Percentiles rank a stretch among this genome's conserved stretches.
phyloP scores from a whole-genome alignment of 768 basidiomycete species.

The Xerocomus spinulosus region DNA sequence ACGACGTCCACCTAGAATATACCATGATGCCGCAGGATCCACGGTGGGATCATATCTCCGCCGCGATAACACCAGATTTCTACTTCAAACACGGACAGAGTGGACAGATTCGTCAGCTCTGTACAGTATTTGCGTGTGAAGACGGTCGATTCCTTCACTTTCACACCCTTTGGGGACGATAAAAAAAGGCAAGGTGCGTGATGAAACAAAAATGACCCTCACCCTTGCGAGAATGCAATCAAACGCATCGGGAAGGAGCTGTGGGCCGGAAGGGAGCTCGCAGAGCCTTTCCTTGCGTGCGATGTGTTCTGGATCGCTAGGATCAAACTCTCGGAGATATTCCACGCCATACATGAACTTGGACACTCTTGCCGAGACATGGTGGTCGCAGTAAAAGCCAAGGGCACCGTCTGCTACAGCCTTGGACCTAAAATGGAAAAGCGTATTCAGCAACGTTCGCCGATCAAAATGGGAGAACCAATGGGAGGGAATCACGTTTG shows the following conservation, averaged over 20 bases:
- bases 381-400: conserved; percentile 81
- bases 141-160: conserved; percentile 77
- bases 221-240: conserved; percentile 75
- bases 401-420: conserved; percentile 82
- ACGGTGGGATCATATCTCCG: conserved; percentile 64
- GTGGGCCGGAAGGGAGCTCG: conserved; percentile 73
- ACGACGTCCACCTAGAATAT: not conserved
- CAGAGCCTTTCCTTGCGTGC: conserved; percentile 60
- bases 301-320: conserved; percentile 61
- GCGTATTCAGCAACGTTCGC: conserved; percentile 3
- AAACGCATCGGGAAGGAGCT: conserved; percentile 75
- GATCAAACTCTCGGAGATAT: conserved; percentile 64
- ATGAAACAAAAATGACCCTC: conserved; percentile 20
- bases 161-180: conserved; percentile 46
- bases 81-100: conserved; percentile 76
- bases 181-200: conserved; percentile 3
- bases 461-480: not conserved
- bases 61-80: conserved; percentile 84
- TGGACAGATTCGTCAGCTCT: conserved; percentile 69
- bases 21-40: conserved; percentile 61
- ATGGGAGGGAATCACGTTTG: conserved; percentile 54
- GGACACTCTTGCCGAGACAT: conserved; percentile 76
- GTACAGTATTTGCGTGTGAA: conserved; percentile 82
- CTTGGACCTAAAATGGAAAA: conserved; percentile 56
- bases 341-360: conserved; percentile 83